These are phyloP conservation scores for Hypericum perforatum DNA, from an alignment of 345 rosid species.

Conservation along the genomic window DNA sequence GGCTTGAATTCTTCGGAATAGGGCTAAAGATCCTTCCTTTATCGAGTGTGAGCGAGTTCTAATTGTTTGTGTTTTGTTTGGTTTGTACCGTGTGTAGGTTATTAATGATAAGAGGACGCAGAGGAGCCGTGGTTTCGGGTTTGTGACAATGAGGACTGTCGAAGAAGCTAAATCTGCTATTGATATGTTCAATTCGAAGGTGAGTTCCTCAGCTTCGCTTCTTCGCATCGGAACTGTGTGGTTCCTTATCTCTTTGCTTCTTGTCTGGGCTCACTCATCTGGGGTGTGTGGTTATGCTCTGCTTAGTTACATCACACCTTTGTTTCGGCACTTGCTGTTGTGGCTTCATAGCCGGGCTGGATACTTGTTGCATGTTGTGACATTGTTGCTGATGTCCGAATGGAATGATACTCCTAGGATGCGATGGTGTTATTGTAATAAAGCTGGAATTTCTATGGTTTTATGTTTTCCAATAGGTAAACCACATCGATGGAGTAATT, in stretches of 20 bases:
- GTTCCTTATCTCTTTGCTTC: background rate
- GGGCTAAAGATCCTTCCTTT: background rate
- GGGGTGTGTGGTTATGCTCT: too few species aligned
- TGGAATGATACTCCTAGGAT: too few species aligned
- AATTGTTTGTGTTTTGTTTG: background rate
- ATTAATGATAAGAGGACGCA: slow-evolving; percentile 73
- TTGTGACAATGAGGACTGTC: slow-evolving; percentile 63
- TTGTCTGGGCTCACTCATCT: background rate
- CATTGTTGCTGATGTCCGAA: too few species aligned
- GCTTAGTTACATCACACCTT: too few species aligned
- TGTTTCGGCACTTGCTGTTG: too few species aligned
- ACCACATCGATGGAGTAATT: too few species aligned
- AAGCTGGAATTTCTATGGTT: too few species aligned
- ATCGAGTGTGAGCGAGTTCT: background rate
- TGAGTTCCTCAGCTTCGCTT: slow-evolving; percentile 26
- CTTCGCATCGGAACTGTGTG: background rate
- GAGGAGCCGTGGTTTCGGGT: slow-evolving; percentile 95
- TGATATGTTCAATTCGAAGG: slow-evolving; percentile 65
- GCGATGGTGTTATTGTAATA: too few species aligned
- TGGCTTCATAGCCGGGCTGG: too few species aligned
- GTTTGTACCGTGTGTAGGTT: slow-evolving; percentile 31
- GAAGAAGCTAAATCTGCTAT: slow-evolving; percentile 87
- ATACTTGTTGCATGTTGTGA: too few species aligned
- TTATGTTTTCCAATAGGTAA: too few species aligned
- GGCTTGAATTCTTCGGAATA: too few species aligned